These are phyloP conservation scores for Aschersonia sp. DNA, from an alignment of 2,329 filamentous ascomycete genomes.

Conservation along the genomic window DNA sequence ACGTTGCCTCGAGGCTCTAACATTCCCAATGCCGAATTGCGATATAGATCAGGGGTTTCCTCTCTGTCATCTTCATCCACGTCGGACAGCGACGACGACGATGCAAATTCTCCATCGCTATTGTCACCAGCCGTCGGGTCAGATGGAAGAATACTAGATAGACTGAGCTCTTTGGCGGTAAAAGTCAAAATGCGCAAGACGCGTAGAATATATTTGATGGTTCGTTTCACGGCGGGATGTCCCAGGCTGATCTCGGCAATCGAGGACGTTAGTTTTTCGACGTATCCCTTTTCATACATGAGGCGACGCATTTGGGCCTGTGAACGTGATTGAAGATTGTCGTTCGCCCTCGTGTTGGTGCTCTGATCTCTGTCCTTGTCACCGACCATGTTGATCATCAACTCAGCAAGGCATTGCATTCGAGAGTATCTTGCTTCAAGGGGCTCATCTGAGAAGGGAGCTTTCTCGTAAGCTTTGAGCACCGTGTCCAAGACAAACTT, in stretches of 20 bases:
- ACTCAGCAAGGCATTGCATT: conserved; percentile 73
- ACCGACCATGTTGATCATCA: conserved; percentile 86
- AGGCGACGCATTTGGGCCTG: conserved; percentile 78
- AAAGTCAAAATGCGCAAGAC: conserved; percentile 79
- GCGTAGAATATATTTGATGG: conserved; percentile 89
- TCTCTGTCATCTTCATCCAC: conserved; percentile 66
- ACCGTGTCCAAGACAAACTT: conserved; percentile 92
- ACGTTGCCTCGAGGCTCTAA: conserved; percentile 74
- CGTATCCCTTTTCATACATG: conserved; percentile 98
- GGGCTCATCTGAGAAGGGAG: conserved; percentile 61
- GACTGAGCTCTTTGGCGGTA: conserved; percentile 75
- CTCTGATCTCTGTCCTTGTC: conserved; percentile 54
- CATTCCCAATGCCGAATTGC: conserved; percentile 91
- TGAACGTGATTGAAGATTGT: conserved; percentile 35
- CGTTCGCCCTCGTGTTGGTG: conserved; percentile 22
- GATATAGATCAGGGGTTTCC: conserved; percentile 92
- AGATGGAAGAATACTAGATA: conserved; percentile 59
- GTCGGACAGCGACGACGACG: conserved; percentile 79
- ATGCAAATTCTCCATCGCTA: conserved; percentile 78
- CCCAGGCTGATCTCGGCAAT: conserved; percentile 94
- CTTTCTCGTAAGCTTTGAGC: conserved; percentile 82
- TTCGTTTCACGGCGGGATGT: conserved; percentile 82
- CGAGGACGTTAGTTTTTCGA: conserved; percentile 75
- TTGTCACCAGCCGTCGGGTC: conserved; percentile 44
- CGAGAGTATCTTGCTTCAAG: conserved; percentile 78